phyloP scores from a whole-genome alignment of 2,329 filamentous ascomycete genomes.

The Chrysoporthe cubensis region DNA sequence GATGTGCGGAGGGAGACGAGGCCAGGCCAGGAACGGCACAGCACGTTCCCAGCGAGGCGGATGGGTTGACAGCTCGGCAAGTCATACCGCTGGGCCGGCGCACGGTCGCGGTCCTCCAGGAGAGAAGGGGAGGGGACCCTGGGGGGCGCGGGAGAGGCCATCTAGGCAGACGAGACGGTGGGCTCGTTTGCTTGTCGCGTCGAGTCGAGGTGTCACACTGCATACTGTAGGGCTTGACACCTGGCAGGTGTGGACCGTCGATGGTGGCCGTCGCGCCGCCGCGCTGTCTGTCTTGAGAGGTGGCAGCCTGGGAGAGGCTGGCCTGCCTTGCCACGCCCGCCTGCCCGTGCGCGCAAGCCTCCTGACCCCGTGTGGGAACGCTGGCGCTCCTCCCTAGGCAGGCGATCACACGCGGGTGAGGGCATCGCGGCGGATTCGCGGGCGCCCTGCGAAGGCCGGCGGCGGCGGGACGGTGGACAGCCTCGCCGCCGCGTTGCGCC shows the following conservation, averaged over 20 bases:
- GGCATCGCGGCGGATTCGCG: neutral
- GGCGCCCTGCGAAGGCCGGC: neutral
- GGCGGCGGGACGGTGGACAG: neutral
- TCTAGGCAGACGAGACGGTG: neutral
- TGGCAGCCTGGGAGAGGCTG: neutral
- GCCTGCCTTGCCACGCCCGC: neutral
- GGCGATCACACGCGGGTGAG: neutral
- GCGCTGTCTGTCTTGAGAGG: neutral
- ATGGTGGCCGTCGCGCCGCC: neutral
- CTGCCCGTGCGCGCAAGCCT: neutral
- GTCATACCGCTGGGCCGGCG: constrained; percentile 3
- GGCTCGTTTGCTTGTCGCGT: neutral
- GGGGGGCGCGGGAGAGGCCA: neutral
- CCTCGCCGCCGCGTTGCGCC: neutral
- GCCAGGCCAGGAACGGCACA: neutral
- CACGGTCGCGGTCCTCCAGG: neutral
- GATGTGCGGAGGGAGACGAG: neutral
- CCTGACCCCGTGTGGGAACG: neutral
- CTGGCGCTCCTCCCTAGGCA: no score
- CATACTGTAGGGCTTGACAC: constrained; percentile 10
- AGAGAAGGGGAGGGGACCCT: neutral
- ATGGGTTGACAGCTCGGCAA: constrained; percentile 2
- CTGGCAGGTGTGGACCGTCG: constrained; percentile 3
- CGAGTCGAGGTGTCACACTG: neutral
- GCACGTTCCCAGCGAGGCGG: neutral